Conservation (phyloP, 768 basidiomycete genomes). For the Naematelia aurantialba region DNA sequence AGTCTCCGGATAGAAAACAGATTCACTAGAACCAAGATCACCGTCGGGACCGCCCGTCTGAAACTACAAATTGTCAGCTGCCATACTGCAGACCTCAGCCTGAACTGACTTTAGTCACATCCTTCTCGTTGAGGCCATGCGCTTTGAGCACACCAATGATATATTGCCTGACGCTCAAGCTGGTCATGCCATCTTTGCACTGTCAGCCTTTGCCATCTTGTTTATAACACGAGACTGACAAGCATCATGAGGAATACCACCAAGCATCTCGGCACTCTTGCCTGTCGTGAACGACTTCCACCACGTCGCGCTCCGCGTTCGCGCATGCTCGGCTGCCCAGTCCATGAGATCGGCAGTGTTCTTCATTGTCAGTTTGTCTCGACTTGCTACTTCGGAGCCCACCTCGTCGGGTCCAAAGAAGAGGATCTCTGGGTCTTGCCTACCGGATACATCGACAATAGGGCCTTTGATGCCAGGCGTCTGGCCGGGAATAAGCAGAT, state of each 20-base stretch:
- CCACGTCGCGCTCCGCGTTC: constrained; percentile 85
- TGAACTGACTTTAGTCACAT: constrained; percentile 68
- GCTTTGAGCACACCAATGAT: constrained; percentile 92
- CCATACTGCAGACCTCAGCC: not conserved
- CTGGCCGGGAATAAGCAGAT: constrained; percentile 91
- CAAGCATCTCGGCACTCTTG: constrained; percentile 84
- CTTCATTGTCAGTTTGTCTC: constrained; percentile 48
- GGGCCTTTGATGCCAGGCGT: constrained; percentile 94
- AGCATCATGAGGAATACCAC: constrained; percentile 71
- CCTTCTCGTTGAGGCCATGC: constrained; percentile 86
- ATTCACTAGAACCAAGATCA: constrained; percentile 90
- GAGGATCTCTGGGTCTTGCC: constrained; percentile 79
- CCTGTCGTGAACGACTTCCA: constrained; percentile 88
- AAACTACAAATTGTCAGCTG: constrained; percentile 52
- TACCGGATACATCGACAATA: constrained; percentile 74
- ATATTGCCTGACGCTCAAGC: constrained; percentile 88
- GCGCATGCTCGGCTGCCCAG: constrained; percentile 96
- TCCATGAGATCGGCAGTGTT: constrained; percentile 99
- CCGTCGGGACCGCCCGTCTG: constrained; percentile 94
- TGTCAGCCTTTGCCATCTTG: constrained; percentile 5
- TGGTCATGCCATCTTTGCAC: constrained; percentile 70
- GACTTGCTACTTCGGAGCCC: not conserved
- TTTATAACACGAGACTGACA: constrained; percentile 51
- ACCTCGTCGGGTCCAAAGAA: constrained; percentile 89
- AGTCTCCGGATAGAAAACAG: not conserved